Percentiles rank a stretch among this genome's conserved stretches.
Conservation (phyloP, 257 asterid species). For the Knoxia roxburghii region DNA sequence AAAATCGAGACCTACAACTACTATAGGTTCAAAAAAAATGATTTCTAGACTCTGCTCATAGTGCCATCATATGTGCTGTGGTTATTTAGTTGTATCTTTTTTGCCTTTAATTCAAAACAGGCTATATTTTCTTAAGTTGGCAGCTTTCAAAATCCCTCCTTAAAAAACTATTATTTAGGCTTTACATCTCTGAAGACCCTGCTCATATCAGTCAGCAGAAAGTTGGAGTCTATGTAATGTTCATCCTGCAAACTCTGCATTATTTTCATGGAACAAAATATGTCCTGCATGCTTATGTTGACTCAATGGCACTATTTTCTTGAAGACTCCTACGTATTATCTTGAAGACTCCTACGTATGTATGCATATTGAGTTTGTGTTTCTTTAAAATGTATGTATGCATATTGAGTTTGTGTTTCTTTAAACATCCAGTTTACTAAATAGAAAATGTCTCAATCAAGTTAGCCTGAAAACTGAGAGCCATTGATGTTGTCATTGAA, state of each 20-base stretch:
- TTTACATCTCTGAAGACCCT: conserved; percentile 4
- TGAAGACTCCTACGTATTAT: too few species aligned
- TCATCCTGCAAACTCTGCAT: too few species aligned
- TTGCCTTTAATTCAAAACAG: conserved; percentile 10
- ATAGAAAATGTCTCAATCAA: too few species aligned
- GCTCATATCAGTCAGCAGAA: conserved; percentile 10
- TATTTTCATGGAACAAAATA: background rate
- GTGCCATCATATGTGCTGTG: background rate
- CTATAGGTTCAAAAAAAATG: too few species aligned
- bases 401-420: too few species aligned
- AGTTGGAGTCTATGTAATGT: background rate
- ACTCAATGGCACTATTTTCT: conserved; percentile 28
- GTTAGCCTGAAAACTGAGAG: conserved; percentile 14
- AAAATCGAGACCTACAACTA: too few species aligned
- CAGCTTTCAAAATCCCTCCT: background rate
- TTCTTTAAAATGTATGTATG: too few species aligned
- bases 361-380: too few species aligned
- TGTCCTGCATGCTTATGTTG: conserved; percentile 12
- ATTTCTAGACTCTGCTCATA: background rate
- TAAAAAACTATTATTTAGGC: background rate
- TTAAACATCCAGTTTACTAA: too few species aligned
- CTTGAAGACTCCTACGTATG: too few species aligned
- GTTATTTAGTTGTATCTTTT: background rate
- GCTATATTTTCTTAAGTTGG: conserved; percentile 4
- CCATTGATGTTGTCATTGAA: conserved; percentile 14